Conservation (phyloP, 352 stramenopile species). For the Phytophthora idaei region DNA sequence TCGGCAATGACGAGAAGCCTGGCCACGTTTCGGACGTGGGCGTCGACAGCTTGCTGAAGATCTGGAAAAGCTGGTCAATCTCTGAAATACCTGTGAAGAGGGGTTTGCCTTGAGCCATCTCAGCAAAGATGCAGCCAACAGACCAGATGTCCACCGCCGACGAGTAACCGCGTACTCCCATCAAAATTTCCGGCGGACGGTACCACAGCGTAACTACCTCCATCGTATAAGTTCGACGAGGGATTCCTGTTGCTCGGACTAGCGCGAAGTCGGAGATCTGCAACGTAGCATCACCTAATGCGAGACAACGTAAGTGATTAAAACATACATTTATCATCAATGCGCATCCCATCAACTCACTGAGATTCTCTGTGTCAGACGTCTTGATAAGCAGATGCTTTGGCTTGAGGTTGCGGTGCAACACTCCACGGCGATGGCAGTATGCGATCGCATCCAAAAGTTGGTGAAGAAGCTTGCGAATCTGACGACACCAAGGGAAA, state of each 20-base stretch:
- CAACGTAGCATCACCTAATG: conserved; percentile 63
- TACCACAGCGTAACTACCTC: conserved; percentile 94
- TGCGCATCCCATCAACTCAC: conserved; percentile 34
- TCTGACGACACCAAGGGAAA: conserved; percentile 35
- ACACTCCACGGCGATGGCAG: conserved; percentile 85
- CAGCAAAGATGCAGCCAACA: conserved; percentile 97
- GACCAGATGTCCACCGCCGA: conserved; percentile 94
- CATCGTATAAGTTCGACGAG: conserved; percentile 89
- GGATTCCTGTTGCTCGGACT: conserved; percentile 88
- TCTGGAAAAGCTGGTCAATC: conserved; percentile 89
- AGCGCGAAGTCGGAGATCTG: conserved; percentile 91
- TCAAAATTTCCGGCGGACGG: conserved; percentile 88
- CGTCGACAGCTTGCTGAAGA: conserved; percentile 95
- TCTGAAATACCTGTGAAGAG: conserved; percentile 85
- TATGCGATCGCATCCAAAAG: conserved; percentile 89
- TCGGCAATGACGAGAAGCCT: conserved; percentile 96
- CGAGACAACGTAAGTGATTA: not conserved
- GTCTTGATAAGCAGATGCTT: conserved; percentile 91
- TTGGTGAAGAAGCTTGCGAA: conserved; percentile 84
- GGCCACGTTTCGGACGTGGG: conserved; percentile 97
- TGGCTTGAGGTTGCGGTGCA: conserved; percentile 91
- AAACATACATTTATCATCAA: not conserved
- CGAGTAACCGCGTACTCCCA: conserved; percentile 87
- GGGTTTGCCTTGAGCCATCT: conserved; percentile 92
- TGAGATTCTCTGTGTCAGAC: conserved; percentile 57